These are phyloP conservation scores for Phycomyces blakesleeanus DNA, from an alignment of 192 early-diverging fungal genomes.

Conservation along the genomic window DNA sequence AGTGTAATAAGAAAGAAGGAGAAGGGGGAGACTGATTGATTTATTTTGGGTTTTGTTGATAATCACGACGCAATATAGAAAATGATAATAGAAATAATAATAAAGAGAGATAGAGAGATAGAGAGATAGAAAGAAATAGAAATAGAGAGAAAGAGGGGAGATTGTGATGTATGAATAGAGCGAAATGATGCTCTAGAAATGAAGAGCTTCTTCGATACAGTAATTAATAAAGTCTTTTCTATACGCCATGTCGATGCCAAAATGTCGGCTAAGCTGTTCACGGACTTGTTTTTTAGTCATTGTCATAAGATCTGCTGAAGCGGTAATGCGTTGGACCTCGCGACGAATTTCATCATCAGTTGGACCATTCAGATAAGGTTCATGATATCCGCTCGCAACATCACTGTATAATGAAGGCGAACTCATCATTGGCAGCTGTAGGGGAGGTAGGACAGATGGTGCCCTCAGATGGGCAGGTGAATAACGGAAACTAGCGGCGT, in stretches of 20 bases:
- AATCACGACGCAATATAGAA: no score
- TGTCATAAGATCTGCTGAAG: conserved; percentile 88
- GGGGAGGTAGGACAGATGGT: conserved; percentile 9
- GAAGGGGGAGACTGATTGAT: no score
- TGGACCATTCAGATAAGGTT: conserved; percentile 23
- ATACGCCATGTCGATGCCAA: conserved; percentile 56
- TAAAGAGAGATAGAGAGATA: neutral
- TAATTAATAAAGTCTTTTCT: conserved; percentile 74
- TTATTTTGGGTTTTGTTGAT: no score
- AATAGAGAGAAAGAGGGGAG: neutral
- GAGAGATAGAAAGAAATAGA: neutral
- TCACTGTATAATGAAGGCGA: conserved; percentile 15
- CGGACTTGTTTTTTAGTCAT: conserved; percentile 94
- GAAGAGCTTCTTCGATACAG: conserved; percentile 72
- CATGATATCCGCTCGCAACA: conserved; percentile 6
- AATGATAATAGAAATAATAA: neutral
- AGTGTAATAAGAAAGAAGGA: no score
- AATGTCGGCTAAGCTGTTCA: conserved; percentile 56
- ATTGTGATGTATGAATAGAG: neutral
- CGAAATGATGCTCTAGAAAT: neutral
- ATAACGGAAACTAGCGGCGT: conserved; percentile 9
- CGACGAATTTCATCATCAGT: conserved; percentile 61
- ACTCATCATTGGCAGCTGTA: conserved; percentile 2
- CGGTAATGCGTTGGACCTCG: conserved; percentile 67
- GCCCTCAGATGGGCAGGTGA: conserved; percentile 6